Conservation (phyloP, 495 filamentous ascomycete species). For the Podospora pseudopauciseta region DNA sequence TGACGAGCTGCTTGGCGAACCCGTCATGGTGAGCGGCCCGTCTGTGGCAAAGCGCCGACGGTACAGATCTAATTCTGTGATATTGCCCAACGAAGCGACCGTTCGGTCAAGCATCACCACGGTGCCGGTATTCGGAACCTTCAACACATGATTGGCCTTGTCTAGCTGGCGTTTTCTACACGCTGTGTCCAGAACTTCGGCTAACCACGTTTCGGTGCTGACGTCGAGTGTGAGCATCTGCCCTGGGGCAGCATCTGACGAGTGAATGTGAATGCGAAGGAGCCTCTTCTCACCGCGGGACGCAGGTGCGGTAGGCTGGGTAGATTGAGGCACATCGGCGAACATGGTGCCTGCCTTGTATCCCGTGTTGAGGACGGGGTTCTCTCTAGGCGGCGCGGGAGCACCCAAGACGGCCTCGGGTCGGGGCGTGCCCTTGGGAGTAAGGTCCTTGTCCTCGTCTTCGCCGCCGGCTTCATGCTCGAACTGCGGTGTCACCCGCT, state of each 20-base stretch:
- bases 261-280: conserved; percentile 71
- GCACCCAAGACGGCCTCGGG: conserved; percentile 36
- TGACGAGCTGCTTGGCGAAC: conserved; percentile 74
- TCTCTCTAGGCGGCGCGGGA: conserved; percentile 42
- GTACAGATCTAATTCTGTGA: conserved; percentile 80
- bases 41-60: conserved; percentile 81
- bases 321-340: conserved; percentile 61
- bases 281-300: conserved; percentile 75
- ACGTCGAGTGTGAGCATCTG: conserved; percentile 74
- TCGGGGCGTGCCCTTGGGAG: conserved; percentile 43
- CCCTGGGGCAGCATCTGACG: conserved; percentile 59
- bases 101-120: conserved; percentile 79
- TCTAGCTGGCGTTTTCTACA: conserved; percentile 88
- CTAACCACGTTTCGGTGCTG: conserved; percentile 90
- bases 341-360: conserved; percentile 56
- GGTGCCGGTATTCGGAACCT: conserved; percentile 78
- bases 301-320: conserved; percentile 58
- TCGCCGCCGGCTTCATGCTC: conserved; percentile 54
- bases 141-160: conserved; percentile 83
- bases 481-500: conserved; percentile 67
- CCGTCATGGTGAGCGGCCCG: conserved; percentile 68
- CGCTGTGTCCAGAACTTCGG: conserved; percentile 85
- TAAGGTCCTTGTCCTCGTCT: conserved; percentile 36
- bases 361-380: conserved; percentile 57
- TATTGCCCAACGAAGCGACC: conserved; percentile 80